Evolutionary conservation across 2,329 filamentous ascomycete species (phyloP).

Genomic region (Exophiala xenobiotica): DNA sequence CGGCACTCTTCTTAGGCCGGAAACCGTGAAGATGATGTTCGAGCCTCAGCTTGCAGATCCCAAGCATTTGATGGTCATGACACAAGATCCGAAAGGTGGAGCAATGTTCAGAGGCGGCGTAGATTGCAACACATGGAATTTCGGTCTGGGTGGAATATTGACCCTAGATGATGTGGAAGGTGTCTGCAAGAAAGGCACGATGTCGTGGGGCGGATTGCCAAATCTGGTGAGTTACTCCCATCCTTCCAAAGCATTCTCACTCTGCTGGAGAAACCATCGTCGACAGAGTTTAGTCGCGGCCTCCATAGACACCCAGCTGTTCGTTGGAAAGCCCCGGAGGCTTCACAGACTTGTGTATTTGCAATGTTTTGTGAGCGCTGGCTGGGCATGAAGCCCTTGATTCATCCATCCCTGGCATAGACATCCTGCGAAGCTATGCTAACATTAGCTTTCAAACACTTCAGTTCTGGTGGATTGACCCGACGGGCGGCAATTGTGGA

Average conservation of each 20-base stretch:
- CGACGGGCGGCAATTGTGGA: slow-evolving; percentile 23
- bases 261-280: no score
- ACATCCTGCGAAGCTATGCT: neutral
- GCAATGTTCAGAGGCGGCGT: slow-evolving; percentile 13
- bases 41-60: slow-evolving; percentile 17
- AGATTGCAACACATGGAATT: slow-evolving; percentile 17
- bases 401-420: neutral
- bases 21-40: slow-evolving; percentile 29
- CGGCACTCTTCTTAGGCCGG: slow-evolving; percentile 33
- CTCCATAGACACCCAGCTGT: no score
- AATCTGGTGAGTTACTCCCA: slow-evolving; percentile 11
- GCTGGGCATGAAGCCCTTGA: no score
- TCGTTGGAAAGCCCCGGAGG: no score
- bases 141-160: slow-evolving; percentile 20
- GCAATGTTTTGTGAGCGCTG: no score
- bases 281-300: no score
- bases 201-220: slow-evolving; percentile 31
- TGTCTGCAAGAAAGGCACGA: slow-evolving; percentile 21
- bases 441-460: neutral
- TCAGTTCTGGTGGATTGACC: slow-evolving; percentile 29
- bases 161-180: slow-evolving; percentile 20
- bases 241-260: neutral
- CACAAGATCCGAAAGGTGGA: neutral
- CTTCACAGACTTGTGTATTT: no score
- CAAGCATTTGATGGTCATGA: slow-evolving; percentile 3